Evolutionary conservation across 768 basidiomycete species (phyloP), one percentile per base, ranked within the genome.

Genomic region (Mycena kentingensis): DNA sequence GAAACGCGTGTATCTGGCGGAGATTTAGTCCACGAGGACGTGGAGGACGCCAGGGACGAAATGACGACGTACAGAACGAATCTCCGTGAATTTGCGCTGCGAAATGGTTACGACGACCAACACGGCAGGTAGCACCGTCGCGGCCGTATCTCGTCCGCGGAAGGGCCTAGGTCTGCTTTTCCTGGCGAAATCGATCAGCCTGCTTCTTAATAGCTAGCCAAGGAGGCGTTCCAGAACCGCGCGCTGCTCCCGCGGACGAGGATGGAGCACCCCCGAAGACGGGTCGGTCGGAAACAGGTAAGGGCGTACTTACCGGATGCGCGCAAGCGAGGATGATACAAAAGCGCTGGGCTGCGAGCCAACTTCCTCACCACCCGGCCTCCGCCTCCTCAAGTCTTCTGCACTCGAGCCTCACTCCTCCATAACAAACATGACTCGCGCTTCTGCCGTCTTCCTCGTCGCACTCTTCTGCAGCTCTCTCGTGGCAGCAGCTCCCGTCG

Each of bases 191-290:
- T 26, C 53, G 58, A 59, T 59, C 50, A 41, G 41, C 19, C n/a
- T 42, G 22, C 21, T 42, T 42, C 41, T 49, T 50, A 50, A 46
- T 54, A 54, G 58, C 46, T 49, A 54, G 38, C 41, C 25, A 43
- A 46, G 29, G 41, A 49, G 48, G 46, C 44, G 49, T 46, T 54
- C 58, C 54, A 49, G 52, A 54, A 58, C 52, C 49, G 46, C 22
- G 13, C 21, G 22, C 8, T 43, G 57, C 47, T 25, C 45, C 49
- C 58, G 53, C 58, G 58, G 58, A 41, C 53, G 53, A 59, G 46
- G 27, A 54, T 5, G 11, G n/a, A n/a, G n/a, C n/a, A n/a, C n/a
- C n/a, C 41, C 41, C 22, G 41, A 42, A 42, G 41, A 22, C 25
- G 41, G 26, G 8, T 42, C n/a, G n/a, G 43, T 47, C 52, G 31